phyloP scores from a whole-genome alignment of 352 stramenopile species.

The Globisporangium solare region DNA sequence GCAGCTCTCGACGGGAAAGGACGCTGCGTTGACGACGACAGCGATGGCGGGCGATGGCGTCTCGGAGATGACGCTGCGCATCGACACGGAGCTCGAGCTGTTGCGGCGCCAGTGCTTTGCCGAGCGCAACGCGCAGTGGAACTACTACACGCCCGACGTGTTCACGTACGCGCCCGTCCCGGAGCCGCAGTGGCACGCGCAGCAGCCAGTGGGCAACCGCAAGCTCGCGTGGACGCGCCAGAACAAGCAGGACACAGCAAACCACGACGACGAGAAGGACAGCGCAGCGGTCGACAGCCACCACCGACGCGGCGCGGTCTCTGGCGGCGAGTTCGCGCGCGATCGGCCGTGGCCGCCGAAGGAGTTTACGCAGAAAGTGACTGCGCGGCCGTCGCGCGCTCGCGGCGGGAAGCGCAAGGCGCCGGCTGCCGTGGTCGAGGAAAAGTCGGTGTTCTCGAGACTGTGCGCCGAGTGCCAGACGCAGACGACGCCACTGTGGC shows the following conservation, averaged over 20 bases:
- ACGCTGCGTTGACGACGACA: not conserved
- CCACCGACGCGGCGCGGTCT: conserved; percentile 16
- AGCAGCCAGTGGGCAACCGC: conserved; percentile 29
- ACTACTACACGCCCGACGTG: conserved; percentile 42
- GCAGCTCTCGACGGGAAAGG: conserved; percentile 8
- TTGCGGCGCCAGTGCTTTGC: conserved; percentile 70
- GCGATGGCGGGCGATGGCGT: conserved; percentile 13
- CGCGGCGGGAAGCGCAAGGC: conserved; percentile 64
- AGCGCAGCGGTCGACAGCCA: conserved; percentile 6
- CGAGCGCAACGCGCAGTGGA: conserved; percentile 66
- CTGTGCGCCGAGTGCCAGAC: conserved; percentile 46
- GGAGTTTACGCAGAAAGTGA: conserved; percentile 66
- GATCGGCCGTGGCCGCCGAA: conserved; percentile 70
- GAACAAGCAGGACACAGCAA: conserved; percentile 24
- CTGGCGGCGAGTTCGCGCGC: conserved; percentile 32
- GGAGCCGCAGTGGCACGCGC: conserved; percentile 31
- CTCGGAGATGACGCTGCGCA: conserved; percentile 65
- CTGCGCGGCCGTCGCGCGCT: conserved; percentile 32
- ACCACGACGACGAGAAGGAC: conserved; percentile 11
- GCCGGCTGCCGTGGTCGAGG: conserved; percentile 34
- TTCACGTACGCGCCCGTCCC: conserved; percentile 28
- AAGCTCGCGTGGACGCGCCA: conserved; percentile 32
- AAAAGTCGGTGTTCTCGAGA: conserved; percentile 30
- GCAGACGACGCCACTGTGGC: conserved; percentile 66
- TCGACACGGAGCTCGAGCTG: conserved; percentile 75